Evolutionary conservation across 768 basidiomycete species (phyloP), one percentile per base, ranked within the genome.

Genomic region (Coprinopsis strossmayeri): DNA sequence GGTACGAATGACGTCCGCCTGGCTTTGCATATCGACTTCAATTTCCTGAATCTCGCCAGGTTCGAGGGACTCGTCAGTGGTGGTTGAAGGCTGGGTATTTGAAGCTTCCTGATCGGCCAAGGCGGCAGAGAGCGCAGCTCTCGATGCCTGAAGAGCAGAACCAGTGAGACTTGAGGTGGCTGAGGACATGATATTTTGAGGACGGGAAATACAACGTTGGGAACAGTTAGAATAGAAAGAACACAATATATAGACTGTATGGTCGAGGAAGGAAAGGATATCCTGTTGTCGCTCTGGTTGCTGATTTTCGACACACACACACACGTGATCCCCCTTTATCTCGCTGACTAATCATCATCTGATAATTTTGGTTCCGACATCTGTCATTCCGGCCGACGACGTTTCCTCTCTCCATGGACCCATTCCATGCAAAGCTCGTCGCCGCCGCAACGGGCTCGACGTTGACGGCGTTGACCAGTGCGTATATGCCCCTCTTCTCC

Each of bases 1-100:
- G 20, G 96, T 98, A 57, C 85, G 79, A 59, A 93, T 87, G 48
- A 73, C 78, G 48, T 90, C 87, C 30, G 87, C 86, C 62, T 89
- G 87, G 24, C 80, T 77, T 57, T 87, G 74, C 85, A 91, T 87
- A 60, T 88, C 83, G 40, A 88, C 76, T 64, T 92, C 92, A 15
- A 45, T 32, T 45, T 45, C 43, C 66, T 88, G 87, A 42, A 89
- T 83, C 70, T 93, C 89, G 50, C 89, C 91, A 10, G 82, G 81
- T 63, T 93, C 91, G 9, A 73, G 57, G 30, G 71, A 66, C 15
- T 69, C 67, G 17, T 68, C 72, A 26, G 64, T 58, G 40, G 59
- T 61, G 35, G 35, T 56, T 39, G 61, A 60, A 56, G 56, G 57
- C 34, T 45, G 43, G 28, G 43, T 32, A 23, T 45, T 45, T 9